A percentile compares a stretch with the other conserved stretches of the same genome.
Conservation (phyloP, 2,329 filamentous ascomycete species). For the Bipolaris zeicola region DNA sequence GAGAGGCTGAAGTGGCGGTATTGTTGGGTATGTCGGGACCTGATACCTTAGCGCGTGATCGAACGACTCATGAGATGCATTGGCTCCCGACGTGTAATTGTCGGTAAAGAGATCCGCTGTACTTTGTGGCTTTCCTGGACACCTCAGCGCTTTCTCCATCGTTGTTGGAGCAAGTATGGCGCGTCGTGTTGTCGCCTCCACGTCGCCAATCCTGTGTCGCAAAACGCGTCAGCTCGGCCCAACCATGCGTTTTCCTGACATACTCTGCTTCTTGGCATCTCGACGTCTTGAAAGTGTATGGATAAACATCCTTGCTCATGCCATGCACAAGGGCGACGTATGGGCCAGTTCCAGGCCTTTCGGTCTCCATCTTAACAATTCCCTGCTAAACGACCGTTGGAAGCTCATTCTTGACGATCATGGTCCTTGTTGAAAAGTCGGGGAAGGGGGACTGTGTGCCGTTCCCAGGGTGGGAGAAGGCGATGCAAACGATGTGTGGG, state of each 20-base stretch:
- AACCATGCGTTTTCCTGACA: not conserved
- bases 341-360: not conserved
- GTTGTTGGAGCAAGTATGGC: not conserved
- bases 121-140: not conserved
- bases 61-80: not conserved
- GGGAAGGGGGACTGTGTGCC: not conserved
- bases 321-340: not conserved
- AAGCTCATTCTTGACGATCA: conserved; percentile 1
- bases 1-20: conserved; percentile 1
- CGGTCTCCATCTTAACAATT: conserved; percentile 1
- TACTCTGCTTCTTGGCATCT: conserved; percentile 6
- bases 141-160: not conserved
- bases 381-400: not conserved
- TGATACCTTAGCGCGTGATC: not conserved
- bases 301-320: not conserved
- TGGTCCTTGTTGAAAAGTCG: not conserved
- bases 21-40: not conserved
- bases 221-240: not conserved
- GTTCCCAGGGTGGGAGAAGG: not conserved
- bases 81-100: not conserved
- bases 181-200: not conserved
- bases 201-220: not conserved
- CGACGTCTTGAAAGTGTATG: not conserved
- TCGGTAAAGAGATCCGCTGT: not conserved
- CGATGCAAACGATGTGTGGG: not conserved